A percentile compares a stretch with the other conserved stretches of the same genome.
phyloP scores from a whole-genome alignment of 1,139 yeast genomes.

The Yamadazyma dushanensis region DNA sequence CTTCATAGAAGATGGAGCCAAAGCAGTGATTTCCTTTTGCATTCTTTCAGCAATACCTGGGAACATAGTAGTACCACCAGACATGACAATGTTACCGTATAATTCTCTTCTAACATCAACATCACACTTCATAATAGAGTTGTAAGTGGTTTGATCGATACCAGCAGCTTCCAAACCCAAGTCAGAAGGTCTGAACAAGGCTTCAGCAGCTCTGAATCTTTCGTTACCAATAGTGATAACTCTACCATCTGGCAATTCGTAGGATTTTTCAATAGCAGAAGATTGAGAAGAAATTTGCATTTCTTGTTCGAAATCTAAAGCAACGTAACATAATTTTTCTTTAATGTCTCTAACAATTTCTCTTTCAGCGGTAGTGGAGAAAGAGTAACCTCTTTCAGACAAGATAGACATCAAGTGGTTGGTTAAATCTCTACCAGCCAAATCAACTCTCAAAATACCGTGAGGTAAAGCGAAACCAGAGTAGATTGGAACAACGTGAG shows the following conservation, averaged over 20 bases:
- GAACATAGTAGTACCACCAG: constrained; percentile 99
- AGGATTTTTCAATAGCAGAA: constrained; percentile 96
- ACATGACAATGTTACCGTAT: constrained; percentile 98
- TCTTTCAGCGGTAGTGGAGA: constrained; percentile 99
- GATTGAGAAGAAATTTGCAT: constrained; percentile 99
- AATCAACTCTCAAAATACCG: constrained; percentile 97
- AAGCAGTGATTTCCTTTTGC: constrained; percentile 99
- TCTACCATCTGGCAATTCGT: constrained; percentile 99
- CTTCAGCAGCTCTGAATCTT: constrained; percentile 99
- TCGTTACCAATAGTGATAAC: constrained; percentile 99
- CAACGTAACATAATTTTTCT: constrained; percentile 98
- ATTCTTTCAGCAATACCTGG: constrained; percentile 99
- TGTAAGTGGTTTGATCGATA: constrained; percentile 99
- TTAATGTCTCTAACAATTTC: constrained; percentile 99
- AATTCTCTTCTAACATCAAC: constrained; percentile 98
- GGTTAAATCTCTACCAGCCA: constrained; percentile 99
- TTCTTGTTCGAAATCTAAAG: constrained; percentile 95
- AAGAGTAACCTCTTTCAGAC: constrained; percentile 97
- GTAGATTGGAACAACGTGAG: constrained; percentile 99
- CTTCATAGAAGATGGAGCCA: constrained; percentile 99
- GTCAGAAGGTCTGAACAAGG: constrained; percentile 97
- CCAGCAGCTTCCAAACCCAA: constrained; percentile 98
- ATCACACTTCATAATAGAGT: constrained; percentile 99
- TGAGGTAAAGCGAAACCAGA: constrained; percentile 99
- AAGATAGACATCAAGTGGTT: constrained; percentile 98